A percentile compares a stretch with the other conserved stretches of the same genome.
Evolutionary conservation across 495 filamentous ascomycete species (phyloP).

Genomic region (Xylaria bambusicola): DNA sequence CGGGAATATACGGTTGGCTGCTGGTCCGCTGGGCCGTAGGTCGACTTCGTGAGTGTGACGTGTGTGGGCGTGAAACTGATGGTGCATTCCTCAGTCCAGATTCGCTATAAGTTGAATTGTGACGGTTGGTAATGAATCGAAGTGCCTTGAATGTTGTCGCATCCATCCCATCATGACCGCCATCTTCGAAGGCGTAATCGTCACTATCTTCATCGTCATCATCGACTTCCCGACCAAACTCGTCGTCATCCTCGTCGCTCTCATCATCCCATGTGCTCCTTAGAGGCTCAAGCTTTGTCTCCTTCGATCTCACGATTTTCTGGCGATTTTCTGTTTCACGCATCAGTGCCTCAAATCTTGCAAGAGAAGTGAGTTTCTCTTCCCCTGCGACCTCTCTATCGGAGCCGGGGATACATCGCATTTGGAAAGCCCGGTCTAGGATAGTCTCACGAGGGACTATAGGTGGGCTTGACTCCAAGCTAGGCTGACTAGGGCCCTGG

Average conservation of each 20-base stretch:
- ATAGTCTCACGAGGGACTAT: constrained; percentile 57
- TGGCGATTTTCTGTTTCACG: constrained; percentile 52
- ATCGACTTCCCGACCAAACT: constrained; percentile 31
- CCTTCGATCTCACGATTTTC: constrained; percentile 30
- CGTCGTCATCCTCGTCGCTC: constrained; percentile 38
- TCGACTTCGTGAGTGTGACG: constrained; percentile 44
- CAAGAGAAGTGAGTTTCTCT: constrained; percentile 58
- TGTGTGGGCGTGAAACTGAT: constrained; percentile 44
- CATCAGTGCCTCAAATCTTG: constrained; percentile 62
- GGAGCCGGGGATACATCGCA: constrained; percentile 56
- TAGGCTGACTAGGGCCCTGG: constrained; percentile 25
- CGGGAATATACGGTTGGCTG: constrained; percentile 46
- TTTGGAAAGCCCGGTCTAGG: constrained; percentile 59
- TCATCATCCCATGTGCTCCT: constrained; percentile 52
- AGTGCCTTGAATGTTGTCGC: constrained; percentile 46
- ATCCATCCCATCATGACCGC: constrained; percentile 37
- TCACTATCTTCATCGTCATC: constrained; percentile 48
- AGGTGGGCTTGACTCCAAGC: constrained; percentile 41
- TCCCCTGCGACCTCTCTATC: constrained; percentile 48
- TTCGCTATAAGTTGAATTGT: constrained; percentile 20
- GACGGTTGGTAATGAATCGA: constrained; percentile 51
- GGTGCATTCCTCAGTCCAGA: constrained; percentile 17
- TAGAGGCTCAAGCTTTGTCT: constrained; percentile 26
- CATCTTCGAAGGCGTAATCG: constrained; percentile 36
- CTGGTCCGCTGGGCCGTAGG: constrained; percentile 45